Evolutionary conservation across 1,284 basidiomycete genomes (phyloP), one percentile per base, ranked within the genome.

Genomic region (Neolentinus lepideus): DNA sequence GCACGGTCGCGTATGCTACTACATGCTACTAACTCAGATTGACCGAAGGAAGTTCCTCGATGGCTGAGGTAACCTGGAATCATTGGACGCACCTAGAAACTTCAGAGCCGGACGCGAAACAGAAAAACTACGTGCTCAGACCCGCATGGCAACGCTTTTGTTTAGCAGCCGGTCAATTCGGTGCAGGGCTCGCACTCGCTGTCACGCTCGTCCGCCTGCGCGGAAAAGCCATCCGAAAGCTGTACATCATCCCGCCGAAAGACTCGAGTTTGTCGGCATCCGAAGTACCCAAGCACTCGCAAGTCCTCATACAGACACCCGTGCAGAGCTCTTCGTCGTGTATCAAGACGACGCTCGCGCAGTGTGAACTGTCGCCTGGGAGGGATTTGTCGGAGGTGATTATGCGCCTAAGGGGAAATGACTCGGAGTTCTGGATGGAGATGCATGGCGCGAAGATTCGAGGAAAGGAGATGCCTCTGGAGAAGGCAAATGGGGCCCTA

Each of bases 371-470:
- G 11, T 56, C 62, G 16, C 64, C 67, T 16, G 73, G 72, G 16
- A 64, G 69, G 50, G 69, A 72, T 52, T 59, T 65, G 16, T 65
- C 65, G 3, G 74, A 77, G 64, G 63, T 74, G 58, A 62, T 74
- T 26, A 56, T 78, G 36, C 66, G 66, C 29, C 66, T 73, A 22
- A 57, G 66, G 43, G 74, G 70, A 19, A 64, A 69, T 54, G 61
- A 69, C 21, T 75, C 73, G 11, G 70, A 73, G 57, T 78, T 74
- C 69, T 67, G 69, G 59, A 58, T 78, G n/a, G 68, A 65, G 14
- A 57, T 77, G 35, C 58, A 61, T 6, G 63, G 68, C 45, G 70
- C 71, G 25, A 57, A 64, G 29, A 63, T 78, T 22, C 59, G 69
- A 45, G 75, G 76, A 16, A 53, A 64, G 56, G 61, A 60, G 36